Evolutionary conservation across 2,329 filamentous ascomycete genomes (phyloP).

Genomic region (Sporothrix pallida): DNA sequence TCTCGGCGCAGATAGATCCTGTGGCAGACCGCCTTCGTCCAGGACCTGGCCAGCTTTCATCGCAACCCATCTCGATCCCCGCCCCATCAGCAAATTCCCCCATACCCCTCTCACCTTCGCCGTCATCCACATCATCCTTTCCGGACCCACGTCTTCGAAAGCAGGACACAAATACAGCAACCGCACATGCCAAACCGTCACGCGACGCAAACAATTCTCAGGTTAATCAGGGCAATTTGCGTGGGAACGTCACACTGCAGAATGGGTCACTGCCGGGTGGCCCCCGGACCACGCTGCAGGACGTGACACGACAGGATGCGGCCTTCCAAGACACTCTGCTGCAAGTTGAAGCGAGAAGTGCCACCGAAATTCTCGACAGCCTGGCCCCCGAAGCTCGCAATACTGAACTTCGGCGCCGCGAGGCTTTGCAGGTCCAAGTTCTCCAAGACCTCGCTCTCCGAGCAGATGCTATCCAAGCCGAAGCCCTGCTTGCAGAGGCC

Average conservation of each 20-base stretch:
- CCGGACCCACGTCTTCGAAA: neutral
- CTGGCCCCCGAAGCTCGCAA: neutral
- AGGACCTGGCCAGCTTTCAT: neutral
- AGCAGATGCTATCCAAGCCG: slow-evolving; percentile 3
- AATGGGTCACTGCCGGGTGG: neutral
- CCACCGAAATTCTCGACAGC: neutral
- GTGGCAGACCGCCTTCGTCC: slow-evolving; percentile 8
- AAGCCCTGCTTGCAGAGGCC: slow-evolving; percentile 6
- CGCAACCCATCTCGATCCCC: neutral
- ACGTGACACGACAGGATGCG: slow-evolving; percentile 21
- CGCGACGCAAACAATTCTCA: neutral
- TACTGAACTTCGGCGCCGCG: neutral
- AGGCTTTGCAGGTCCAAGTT: neutral
- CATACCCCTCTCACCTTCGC: neutral
- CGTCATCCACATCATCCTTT: neutral
- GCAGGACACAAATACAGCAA: neutral
- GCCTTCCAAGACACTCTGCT: slow-evolving; percentile 1
- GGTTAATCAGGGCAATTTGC: neutral
- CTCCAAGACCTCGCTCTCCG: slow-evolving; percentile 1
- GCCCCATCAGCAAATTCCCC: neutral
- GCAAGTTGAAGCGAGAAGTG: slow-evolving; percentile 1
- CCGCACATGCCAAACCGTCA: neutral
- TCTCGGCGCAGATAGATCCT: neutral
- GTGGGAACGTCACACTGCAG: slow-evolving; percentile 6
- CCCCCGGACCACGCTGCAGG: slow-evolving; percentile 5